A percentile compares a stretch with the other conserved stretches of the same genome.
Conservation (phyloP, 768 basidiomycete species). For the Lentinula sp. region DNA sequence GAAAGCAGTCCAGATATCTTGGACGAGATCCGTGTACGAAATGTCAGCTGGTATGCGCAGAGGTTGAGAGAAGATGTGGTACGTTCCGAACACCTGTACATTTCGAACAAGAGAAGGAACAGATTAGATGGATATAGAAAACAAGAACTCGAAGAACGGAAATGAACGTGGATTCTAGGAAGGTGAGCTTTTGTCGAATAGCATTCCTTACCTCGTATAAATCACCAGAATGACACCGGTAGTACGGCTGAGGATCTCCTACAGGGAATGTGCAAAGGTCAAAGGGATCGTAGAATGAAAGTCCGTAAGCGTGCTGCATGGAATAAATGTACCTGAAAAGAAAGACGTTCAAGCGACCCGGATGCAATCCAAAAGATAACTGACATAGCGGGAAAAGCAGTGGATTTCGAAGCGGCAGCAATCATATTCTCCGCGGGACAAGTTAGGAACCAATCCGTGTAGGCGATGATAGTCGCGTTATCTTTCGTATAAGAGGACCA, state of each 20-base stretch:
- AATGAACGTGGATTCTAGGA: neutral
- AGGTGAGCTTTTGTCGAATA: neutral
- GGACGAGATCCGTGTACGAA: constrained; percentile 2
- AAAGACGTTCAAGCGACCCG: neutral
- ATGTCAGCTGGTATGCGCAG: constrained; percentile 11
- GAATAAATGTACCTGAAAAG: constrained; percentile 11
- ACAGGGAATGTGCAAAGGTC: constrained; percentile 14
- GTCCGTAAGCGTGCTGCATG: constrained; percentile 12
- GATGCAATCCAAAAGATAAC: neutral
- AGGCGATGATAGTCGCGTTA: constrained; percentile 11
- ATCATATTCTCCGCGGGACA: constrained; percentile 12
- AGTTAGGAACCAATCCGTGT: constrained; percentile 9
- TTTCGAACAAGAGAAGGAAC: neutral
- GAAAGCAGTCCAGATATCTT: constrained; percentile 3
- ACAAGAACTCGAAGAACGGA: neutral
- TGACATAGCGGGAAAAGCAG: constrained; percentile 12
- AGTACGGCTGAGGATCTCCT: constrained; percentile 11
- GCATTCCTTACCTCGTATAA: constrained; percentile 11
- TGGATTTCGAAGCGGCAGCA: constrained; percentile 7
- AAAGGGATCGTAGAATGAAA: constrained; percentile 13
- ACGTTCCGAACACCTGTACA: constrained; percentile 13
- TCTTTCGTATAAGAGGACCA: neutral
- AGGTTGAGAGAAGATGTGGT: constrained; percentile 14
- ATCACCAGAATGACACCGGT: constrained; percentile 16
- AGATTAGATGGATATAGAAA: neutral